These are phyloP conservation scores for Globisporangium emineosum DNA, from an alignment of 352 stramenopile genomes.

Conservation along the genomic window DNA sequence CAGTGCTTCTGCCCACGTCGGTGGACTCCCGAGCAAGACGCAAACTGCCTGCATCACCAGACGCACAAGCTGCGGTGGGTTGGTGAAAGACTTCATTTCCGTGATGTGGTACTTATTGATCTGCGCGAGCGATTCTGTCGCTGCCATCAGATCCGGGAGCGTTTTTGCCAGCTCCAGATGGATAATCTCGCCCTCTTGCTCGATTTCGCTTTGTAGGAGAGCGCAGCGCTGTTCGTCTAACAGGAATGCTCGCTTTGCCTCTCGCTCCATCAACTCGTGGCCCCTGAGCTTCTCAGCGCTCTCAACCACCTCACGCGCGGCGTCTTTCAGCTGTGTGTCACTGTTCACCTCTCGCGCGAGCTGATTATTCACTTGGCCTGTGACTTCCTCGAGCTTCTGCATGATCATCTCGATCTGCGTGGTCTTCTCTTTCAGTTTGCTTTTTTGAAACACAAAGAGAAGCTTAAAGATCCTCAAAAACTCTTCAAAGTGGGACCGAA, in stretches of 20 bases:
- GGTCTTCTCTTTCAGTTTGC: constrained; percentile 19
- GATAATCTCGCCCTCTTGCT: constrained; percentile 50
- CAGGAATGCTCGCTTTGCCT: constrained; percentile 46
- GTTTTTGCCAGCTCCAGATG: constrained; percentile 56
- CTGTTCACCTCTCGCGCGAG: constrained; percentile 33
- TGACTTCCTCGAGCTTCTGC: constrained; percentile 7
- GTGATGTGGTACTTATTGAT: constrained; percentile 83
- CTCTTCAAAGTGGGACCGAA: constrained; percentile 42
- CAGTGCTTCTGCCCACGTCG: constrained; percentile 66
- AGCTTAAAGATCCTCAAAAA: constrained; percentile 41
- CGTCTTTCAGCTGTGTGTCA: constrained; percentile 31
- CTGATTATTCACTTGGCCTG: background rate
- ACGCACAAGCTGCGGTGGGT: constrained; percentile 62
- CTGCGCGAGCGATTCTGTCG: constrained; percentile 56
- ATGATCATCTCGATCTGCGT: background rate
- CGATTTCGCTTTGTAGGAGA: constrained; percentile 53
- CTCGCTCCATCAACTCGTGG: constrained; percentile 36
- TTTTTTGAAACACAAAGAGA: constrained; percentile 42
- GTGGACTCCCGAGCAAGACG: constrained; percentile 48
- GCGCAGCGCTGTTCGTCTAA: constrained; percentile 53
- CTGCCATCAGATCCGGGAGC: constrained; percentile 51
- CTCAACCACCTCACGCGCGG: constrained; percentile 28
- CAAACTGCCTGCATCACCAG: constrained; percentile 80
- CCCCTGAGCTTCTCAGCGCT: constrained; percentile 24
- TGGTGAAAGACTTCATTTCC: constrained; percentile 78